Conservation (phyloP, 129 eudicot genomes). For the Chrysanthemum lavandulifolium region DNA sequence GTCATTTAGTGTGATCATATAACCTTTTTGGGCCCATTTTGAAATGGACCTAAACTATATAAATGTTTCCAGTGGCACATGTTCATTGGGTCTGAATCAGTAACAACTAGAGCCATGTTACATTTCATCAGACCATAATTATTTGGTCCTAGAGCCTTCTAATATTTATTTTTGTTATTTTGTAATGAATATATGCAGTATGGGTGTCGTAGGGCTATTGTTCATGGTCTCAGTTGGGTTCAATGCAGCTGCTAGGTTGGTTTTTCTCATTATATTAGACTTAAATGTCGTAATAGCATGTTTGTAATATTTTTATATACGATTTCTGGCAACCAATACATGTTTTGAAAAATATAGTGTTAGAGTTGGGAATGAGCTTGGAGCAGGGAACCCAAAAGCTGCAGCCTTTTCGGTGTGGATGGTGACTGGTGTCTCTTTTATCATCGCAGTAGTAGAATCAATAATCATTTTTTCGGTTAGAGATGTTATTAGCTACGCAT, state of each 20-base stretch:
- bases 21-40: neutral
- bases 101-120: no score
- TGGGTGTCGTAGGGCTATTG: no score
- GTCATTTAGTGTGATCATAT: neutral
- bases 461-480: constrained; percentile 45
- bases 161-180: neutral
- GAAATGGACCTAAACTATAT: neutral
- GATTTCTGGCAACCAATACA: no score
- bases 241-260: constrained; percentile 23
- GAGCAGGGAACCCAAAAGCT: constrained; percentile 81
- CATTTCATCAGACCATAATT: no score
- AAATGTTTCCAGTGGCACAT: neutral
- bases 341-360: constrained; percentile 42
- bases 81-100: neutral
- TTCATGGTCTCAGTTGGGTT: constrained; percentile 58
- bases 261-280: no score
- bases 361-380: constrained; percentile 90
- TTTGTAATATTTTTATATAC: no score
- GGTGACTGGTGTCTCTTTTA: constrained; percentile 50
- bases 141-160: neutral
- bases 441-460: constrained; percentile 49
- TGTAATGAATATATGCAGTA: no score
- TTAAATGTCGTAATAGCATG: no score
- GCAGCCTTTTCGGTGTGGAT: constrained; percentile 72
- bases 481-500: constrained; percentile 62